Evolutionary conservation across 140 eudicot genomes (phyloP), one percentile per base, ranked within the genome.

Genomic region (Cichorium intybus): DNA sequence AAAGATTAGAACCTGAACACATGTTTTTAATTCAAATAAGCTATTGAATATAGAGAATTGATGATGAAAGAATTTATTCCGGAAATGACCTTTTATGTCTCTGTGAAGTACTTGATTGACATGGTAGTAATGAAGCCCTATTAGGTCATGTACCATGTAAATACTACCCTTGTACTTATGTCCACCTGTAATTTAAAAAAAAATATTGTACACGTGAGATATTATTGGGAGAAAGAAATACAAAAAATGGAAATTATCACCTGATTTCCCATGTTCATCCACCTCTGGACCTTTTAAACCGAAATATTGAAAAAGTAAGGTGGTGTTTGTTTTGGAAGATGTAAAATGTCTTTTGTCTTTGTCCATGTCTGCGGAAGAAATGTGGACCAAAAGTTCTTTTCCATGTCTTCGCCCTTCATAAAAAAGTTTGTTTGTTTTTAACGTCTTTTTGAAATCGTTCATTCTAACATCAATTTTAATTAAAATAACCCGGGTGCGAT

Each of bases 51-150:
- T 7, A 31, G 37, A 39, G 18, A 33, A 62, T 9, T 14, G 11
- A 12, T 1, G 24, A 51, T 28, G 2, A 2, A 54, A 62, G 20
- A 56, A 29, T 3, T 9, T 54, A n/a, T 64, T 41, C 24, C 50
- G 23, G 12, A 17, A 57, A 28, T 41, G 22, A 84, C 97, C 96
- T 91, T 92, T 92, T 66, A 91, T 87, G 69, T 91, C 97, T 73
- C 98, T 84, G 75, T 92, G 98, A 75, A 92, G 95, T 54, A 92
- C 96, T 85, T 88, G 96, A 71, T 92, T 92, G 41, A 88, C 86
- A 83, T 92, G 98, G 64, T 96, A 92, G 73, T 92, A 92, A 76
- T 92, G 98, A 54, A 92, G 96, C 71, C 98, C 98, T 24, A 95
- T 92, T 84, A 92, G 75, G 57, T 85, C 92, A 46, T 81, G 79